Percentiles rank a stretch among this genome's conserved stretches.
Conservation (phyloP, 2,329 filamentous ascomycete genomes). For the Aspergillus novofumigatus region DNA sequence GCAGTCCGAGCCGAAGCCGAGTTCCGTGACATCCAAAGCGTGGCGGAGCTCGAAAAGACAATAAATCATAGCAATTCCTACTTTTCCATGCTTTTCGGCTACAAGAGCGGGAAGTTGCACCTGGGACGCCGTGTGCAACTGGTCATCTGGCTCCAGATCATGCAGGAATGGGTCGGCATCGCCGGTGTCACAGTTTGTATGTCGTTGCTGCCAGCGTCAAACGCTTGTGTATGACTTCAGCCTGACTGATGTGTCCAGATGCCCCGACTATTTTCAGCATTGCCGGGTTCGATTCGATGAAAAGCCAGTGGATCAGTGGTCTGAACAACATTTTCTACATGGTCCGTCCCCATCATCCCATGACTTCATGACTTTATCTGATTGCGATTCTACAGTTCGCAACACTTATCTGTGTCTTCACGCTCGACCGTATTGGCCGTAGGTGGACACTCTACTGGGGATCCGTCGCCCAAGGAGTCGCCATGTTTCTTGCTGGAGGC, state of each 20-base stretch:
- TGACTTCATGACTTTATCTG: not conserved
- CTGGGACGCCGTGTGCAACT: slow-evolving; percentile 65
- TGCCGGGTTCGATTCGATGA: slow-evolving; percentile 59
- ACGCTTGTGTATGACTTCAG: not conserved
- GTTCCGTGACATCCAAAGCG: slow-evolving; percentile 63
- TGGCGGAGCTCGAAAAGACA: slow-evolving; percentile 59
- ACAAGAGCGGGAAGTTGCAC: slow-evolving; percentile 62
- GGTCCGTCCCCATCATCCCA: slow-evolving; percentile 27
- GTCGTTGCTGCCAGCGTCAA: slow-evolving; percentile 4
- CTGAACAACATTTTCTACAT: slow-evolving; percentile 55
- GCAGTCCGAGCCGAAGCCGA: slow-evolving; percentile 56
- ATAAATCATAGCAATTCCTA: slow-evolving; percentile 54
- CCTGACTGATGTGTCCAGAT: slow-evolving; percentile 21
- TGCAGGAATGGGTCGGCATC: slow-evolving; percentile 68
- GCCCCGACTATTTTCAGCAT: slow-evolving; percentile 59
- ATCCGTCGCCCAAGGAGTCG: slow-evolving; percentile 58
- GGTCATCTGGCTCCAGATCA: slow-evolving; percentile 67
- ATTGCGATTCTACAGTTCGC: slow-evolving; percentile 46
- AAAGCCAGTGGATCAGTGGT: slow-evolving; percentile 62
- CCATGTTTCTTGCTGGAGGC: slow-evolving; percentile 64
- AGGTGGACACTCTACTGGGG: slow-evolving; percentile 69
- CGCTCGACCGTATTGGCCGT: slow-evolving; percentile 63
- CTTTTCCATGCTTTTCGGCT: slow-evolving; percentile 62
- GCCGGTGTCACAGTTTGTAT: slow-evolving; percentile 61
- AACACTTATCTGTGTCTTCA: slow-evolving; percentile 66